Conservation (phyloP, 441 rosid species). For the Gossypium aridum region DNA sequence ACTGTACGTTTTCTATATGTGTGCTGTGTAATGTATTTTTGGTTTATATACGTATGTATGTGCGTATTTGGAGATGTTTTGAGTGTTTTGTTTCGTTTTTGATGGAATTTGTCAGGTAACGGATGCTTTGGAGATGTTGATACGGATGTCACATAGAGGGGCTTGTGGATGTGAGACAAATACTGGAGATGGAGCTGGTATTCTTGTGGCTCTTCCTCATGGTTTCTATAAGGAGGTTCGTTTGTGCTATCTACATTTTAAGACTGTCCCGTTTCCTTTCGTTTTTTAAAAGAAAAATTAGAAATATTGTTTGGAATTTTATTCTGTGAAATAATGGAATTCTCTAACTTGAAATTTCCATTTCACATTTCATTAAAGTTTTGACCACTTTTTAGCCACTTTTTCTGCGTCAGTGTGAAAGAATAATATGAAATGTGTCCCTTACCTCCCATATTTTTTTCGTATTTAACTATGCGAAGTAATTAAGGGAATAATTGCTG, state of each 20-base stretch:
- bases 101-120: constrained; percentile 39
- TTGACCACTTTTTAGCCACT: not conserved
- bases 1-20: constrained; percentile 48
- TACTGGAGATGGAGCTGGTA: constrained; percentile 99
- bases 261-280: not conserved
- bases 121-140: constrained; percentile 96
- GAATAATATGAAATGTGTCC: not conserved
- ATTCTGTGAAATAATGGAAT: not conserved
- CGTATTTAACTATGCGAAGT: not conserved
- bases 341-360: not conserved
- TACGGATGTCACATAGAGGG: constrained; percentile 97
- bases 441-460: not conserved
- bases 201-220: constrained; percentile 90
- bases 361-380: not conserved
- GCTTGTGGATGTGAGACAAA: constrained; percentile 99
- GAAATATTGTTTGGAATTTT: not conserved
- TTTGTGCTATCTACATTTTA: not conserved
- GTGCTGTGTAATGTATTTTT: not conserved
- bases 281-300: not conserved
- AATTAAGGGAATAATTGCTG: not conserved
- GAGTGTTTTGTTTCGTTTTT: not conserved
- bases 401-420: not conserved
- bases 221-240: constrained; percentile 68
- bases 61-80: not conserved
- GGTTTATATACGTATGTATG: not conserved